Base-by-base conservation (phyloP, 2,329 filamentous ascomycete species). In the Fonsecaea pugnacius region DNA sequence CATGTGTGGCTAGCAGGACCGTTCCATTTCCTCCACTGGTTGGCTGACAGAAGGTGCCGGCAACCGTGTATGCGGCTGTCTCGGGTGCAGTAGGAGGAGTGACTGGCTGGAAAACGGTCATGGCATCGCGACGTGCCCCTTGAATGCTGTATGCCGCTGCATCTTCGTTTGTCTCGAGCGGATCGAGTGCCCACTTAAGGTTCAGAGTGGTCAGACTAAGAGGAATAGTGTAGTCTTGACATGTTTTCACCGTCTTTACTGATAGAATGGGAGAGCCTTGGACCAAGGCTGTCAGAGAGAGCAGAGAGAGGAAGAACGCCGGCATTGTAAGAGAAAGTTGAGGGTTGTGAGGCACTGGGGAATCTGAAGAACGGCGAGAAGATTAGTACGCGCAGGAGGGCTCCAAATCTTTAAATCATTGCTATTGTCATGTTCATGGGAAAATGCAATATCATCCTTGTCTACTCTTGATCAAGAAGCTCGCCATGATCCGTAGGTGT, bases 21-120 rank as follows among this genome's bases (percentile, higher is more conserved):
- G 59, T 62, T n/a, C 36, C 36, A 30, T 46, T 55, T n/a, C 33
- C 50, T 56, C 36, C 50, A 14, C 40, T 55, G 2, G 33, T 10
- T n/a, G 60, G 60, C 24, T 51, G 27, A 48, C 60, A 63, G 30
- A 48, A 58, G n/a, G 60, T 63, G 12, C 53, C 60, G 18, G 53
- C 14, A 14, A 63, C 58, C 12, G 60, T 58, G 32, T 63, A 63
- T 7, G 30, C 27, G 10, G 60, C 60, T 2, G 53, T 58, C 33
- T 48, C 35, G 18, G 55, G 38, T 36, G 36, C 36, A 12, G 51
- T 57, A 8, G 38, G 50, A 24, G 24, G 30, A 16, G 14, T 21
- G n/a, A 55, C 30, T 30, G 50, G 50, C 10, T 40, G 58, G 36
- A 55, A 55, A 12, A 40, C 18, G 21, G 46, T 18, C 18, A n/a